These are phyloP conservation scores for Maudiozyma barnettii DNA, from an alignment of 805 yeast genomes.

Conservation along the genomic window DNA sequence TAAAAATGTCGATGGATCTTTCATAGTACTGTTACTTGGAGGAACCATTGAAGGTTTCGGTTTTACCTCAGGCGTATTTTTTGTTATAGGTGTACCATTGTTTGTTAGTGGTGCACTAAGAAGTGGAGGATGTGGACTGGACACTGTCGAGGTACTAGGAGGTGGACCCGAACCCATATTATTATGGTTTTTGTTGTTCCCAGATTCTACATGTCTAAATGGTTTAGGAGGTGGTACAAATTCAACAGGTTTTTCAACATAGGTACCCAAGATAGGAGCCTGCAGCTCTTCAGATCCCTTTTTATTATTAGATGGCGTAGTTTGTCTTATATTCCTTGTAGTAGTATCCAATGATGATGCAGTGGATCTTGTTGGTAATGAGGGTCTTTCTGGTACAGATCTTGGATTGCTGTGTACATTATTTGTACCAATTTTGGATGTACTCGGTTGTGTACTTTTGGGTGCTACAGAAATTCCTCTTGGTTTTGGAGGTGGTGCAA, in stretches of 20 bases:
- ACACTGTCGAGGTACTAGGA: not conserved
- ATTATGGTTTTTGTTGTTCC: not conserved
- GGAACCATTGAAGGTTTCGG: not conserved
- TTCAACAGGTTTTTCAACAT: slow-evolving; percentile 5
- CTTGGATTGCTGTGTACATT: too few species aligned
- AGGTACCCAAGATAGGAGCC: slow-evolving; percentile 3
- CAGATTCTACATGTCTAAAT: not conserved
- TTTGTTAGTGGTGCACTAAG: not conserved
- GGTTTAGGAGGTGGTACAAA: slow-evolving; percentile 28
- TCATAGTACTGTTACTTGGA: not conserved
- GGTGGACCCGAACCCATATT: not conserved
- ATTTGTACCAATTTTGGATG: not conserved
- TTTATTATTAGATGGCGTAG: not conserved
- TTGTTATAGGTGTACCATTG: not conserved
- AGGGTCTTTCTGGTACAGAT: not conserved
- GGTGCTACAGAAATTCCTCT: not conserved
- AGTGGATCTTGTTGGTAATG: not conserved
- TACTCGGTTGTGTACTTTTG: too few species aligned
- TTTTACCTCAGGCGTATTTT: not conserved
- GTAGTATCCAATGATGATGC: not conserved
- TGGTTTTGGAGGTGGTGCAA: slow-evolving; percentile 37
- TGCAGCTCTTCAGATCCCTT: not conserved
- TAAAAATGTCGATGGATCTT: slow-evolving; percentile 10
- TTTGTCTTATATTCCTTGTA: not conserved
- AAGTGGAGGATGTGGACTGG: not conserved